Percentiles rank a stretch among this genome's conserved stretches.
Evolutionary conservation across 2,329 filamentous ascomycete genomes (phyloP).

Genomic region (Hypoxylon sp.): DNA sequence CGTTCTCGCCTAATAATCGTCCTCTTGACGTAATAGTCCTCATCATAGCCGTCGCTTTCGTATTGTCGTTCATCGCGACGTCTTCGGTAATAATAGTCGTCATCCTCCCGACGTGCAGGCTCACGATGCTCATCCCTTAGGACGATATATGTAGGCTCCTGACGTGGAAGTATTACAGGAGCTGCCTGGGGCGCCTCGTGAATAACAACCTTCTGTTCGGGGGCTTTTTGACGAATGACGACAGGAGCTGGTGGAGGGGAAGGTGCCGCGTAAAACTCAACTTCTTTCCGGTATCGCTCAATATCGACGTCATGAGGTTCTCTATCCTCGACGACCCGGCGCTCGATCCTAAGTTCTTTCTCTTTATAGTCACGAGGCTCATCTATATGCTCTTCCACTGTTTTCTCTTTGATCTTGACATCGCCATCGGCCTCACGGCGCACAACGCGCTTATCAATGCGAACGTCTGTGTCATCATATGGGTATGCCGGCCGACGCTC

Average conservation of each 20-base stretch:
- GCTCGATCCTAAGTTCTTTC: slow-evolving; percentile 53
- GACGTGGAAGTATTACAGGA: slow-evolving; percentile 65
- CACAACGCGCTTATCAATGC: slow-evolving; percentile 60
- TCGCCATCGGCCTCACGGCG: slow-evolving; percentile 64
- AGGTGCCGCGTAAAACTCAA: slow-evolving; percentile 71
- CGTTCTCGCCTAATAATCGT: slow-evolving; percentile 66
- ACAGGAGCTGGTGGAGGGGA: slow-evolving; percentile 66
- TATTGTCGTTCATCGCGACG: slow-evolving; percentile 58
- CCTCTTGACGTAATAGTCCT: slow-evolving; percentile 63
- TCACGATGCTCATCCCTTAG: slow-evolving; percentile 61
- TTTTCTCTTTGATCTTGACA: slow-evolving; percentile 68
- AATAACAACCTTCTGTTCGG: slow-evolving; percentile 73
- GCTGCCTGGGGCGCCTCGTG: slow-evolving; percentile 69
- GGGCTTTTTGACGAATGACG: slow-evolving; percentile 69
- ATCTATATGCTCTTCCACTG: slow-evolving; percentile 59
- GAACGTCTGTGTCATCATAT: slow-evolving; percentile 59
- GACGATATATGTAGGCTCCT: slow-evolving; percentile 63
- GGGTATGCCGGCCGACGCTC: slow-evolving; percentile 58
- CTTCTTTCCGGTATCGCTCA: slow-evolving; percentile 73
- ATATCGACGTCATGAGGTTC: slow-evolving; percentile 60
- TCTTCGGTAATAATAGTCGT: slow-evolving; percentile 66
- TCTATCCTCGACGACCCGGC: slow-evolving; percentile 50
- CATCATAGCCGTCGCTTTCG: slow-evolving; percentile 61
- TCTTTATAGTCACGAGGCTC: slow-evolving; percentile 52
- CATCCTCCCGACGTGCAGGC: slow-evolving; percentile 57